Evolutionary conservation across 2,329 filamentous ascomycete genomes (phyloP), one percentile per base, ranked within the genome.

Genomic region (Trichophaea hybrida): DNA sequence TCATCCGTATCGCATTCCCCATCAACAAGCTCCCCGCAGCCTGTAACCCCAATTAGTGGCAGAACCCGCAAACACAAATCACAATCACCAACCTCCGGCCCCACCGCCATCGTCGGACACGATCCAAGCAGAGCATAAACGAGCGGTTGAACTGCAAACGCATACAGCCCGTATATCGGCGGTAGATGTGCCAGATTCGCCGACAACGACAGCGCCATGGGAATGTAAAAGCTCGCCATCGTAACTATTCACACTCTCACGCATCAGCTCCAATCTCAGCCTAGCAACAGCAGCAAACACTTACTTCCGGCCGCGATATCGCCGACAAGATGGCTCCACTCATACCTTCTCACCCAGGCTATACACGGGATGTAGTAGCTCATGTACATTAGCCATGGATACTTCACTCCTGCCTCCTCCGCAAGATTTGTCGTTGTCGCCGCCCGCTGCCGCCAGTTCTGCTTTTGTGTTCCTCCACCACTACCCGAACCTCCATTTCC

Each of bases 141-240:
- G 57, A 97, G 74, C 0, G 93, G 93, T 61, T 90, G 90, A 75
- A 97, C 88, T 63, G 94, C 87, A 71, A 96, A 97, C 13, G 87
- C 82, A 73, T 97, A 98, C 2, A 98, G 78, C 0, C 93, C 93
- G 69, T 95, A 91, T 68, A 97, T 90, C 0, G 93, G 86, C 6
- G 91, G 89, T 1, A 96, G 82, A 70, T 97, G 93, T 5, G 86
- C 89, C 46, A 98, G 82, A 70, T 97, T 97, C 44, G 88, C 83
- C 58, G 93, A 89, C 65, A 94, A 85, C 0, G 93, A 97, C 12
- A 98, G 79, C 0, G 89, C 86, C 90, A 98, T 96, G 55, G 93
- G 93, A 40, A 98, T 85, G 72, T 98, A 98, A 75, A 98, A 93
- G 32, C 90, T 95, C n/a, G 91, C 88, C 75, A 98, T 85, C n/a